Evolutionary conservation across 1,284 basidiomycete species (phyloP).

Genomic region (Blastosporella zonata): DNA sequence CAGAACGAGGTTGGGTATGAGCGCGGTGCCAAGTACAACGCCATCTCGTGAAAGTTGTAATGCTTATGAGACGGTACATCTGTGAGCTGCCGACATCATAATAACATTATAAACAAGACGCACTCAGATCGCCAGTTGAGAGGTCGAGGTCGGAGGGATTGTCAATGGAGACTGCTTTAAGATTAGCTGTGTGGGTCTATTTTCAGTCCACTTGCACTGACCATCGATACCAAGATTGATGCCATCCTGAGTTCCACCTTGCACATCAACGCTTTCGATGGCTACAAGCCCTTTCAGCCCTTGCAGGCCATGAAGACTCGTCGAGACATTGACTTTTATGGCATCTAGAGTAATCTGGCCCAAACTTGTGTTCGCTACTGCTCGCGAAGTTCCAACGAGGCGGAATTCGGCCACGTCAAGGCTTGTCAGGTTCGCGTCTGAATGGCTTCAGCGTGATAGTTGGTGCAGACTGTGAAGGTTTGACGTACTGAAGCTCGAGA

Average conservation of each 20-base stretch:
- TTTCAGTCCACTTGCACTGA: conserved; percentile 20
- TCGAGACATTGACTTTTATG: conserved; percentile 75
- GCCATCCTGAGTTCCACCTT: conserved; percentile 63
- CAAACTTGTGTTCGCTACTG: conserved; percentile 66
- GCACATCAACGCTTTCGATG: conserved; percentile 66
- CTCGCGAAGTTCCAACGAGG: conserved; percentile 61
- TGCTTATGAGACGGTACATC: conserved; percentile 26
- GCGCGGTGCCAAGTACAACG: conserved; percentile 52
- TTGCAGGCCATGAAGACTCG: conserved; percentile 58
- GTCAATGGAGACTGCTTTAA: conserved; percentile 49
- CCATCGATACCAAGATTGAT: conserved; percentile 61
- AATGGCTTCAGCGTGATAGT: conserved; percentile 3
- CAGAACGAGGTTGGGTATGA: conserved; percentile 59
- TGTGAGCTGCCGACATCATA: background rate
- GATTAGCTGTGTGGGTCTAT: conserved; percentile 4
- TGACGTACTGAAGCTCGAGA: conserved; percentile 56
- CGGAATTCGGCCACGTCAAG: conserved; percentile 47
- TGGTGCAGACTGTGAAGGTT: background rate
- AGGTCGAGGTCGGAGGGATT: conserved; percentile 76
- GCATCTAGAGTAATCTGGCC: conserved; percentile 70
- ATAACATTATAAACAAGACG: conserved; percentile 19
- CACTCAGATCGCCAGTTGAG: conserved; percentile 57
- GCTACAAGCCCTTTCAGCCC: conserved; percentile 59
- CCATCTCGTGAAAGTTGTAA: conserved; percentile 57
- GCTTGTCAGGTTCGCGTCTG: conserved; percentile 54